A percentile compares a stretch with the other conserved stretches of the same genome.
These are phyloP conservation scores for Fusarium buharicum DNA, from an alignment of 2,329 filamentous ascomycete genomes.

Conservation along the genomic window DNA sequence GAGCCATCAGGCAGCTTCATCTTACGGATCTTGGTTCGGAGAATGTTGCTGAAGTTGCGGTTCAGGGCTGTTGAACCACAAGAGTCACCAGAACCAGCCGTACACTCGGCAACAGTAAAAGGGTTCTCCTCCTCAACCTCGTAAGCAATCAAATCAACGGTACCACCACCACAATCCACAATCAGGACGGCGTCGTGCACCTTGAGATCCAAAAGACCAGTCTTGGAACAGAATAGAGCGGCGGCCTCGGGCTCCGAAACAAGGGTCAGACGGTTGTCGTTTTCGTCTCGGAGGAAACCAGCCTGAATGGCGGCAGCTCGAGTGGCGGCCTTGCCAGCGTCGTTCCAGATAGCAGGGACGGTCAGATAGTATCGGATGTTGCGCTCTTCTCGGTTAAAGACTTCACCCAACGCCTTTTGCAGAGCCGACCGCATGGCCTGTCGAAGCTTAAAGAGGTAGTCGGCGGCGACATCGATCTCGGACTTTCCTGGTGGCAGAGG, in stretches of 20 bases:
- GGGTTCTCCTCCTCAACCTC: constrained; percentile 98
- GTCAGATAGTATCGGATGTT: constrained; percentile 98
- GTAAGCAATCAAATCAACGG: constrained; percentile 98
- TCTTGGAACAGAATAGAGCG: constrained; percentile 97
- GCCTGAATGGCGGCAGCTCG: constrained; percentile 96
- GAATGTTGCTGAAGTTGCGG: constrained; percentile 97
- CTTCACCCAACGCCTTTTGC: constrained; percentile 95
- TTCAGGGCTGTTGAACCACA: constrained; percentile 98
- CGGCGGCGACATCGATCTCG: constrained; percentile 98
- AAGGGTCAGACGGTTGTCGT: constrained; percentile 93
- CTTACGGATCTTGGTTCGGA: constrained; percentile 97
- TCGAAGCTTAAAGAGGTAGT: constrained; percentile 97
- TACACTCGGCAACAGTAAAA: constrained; percentile 97
- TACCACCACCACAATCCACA: constrained; percentile 97
- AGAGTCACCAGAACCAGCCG: constrained; percentile 94
- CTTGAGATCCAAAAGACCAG: constrained; percentile 93
- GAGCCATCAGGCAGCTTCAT: constrained; percentile 99
- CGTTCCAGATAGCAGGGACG: constrained; percentile 99
- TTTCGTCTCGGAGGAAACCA: constrained; percentile 95
- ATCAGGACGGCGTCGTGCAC: constrained; percentile 98
- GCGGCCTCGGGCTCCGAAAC: constrained; percentile 97
- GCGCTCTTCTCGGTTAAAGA: constrained; percentile 97
- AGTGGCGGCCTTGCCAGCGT: constrained; percentile 96
- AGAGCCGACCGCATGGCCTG: constrained; percentile 96
- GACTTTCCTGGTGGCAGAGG: constrained; percentile 97